Evolutionary conservation across 495 filamentous ascomycete species (phyloP).

Genomic region (Aspergillus bridgeri): DNA sequence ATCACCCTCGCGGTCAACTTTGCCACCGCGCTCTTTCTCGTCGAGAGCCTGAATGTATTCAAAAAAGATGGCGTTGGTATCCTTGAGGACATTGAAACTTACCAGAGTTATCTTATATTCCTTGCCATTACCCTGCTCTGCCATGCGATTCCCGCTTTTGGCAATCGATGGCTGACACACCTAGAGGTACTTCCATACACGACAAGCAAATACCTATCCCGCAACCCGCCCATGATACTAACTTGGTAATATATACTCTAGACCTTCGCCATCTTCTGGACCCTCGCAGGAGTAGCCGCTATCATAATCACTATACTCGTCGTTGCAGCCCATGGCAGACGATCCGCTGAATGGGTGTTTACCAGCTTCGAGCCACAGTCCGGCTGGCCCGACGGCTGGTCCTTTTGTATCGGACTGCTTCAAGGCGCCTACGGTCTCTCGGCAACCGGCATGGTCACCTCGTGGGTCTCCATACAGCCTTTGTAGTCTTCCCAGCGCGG

Average conservation of each 20-base stretch:
- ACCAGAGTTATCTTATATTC: slow-evolving; percentile 55
- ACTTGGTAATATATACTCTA: slow-evolving; percentile 39
- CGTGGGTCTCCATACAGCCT: slow-evolving; percentile 8
- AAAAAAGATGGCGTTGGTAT: slow-evolving; percentile 37
- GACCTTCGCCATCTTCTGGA: slow-evolving; percentile 61
- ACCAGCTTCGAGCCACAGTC: slow-evolving; percentile 46
- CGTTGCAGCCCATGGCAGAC: slow-evolving; percentile 44
- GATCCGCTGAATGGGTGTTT: slow-evolving; percentile 52
- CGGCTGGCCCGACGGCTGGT: slow-evolving; percentile 54
- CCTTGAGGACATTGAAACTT: slow-evolving; percentile 20
- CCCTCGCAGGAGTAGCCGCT: slow-evolving; percentile 47
- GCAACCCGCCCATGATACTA: slow-evolving; percentile 23
- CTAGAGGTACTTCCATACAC: slow-evolving; percentile 42
- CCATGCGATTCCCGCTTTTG: slow-evolving; percentile 23
- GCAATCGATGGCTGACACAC: slow-evolving; percentile 27
- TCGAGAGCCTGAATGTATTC: slow-evolving; percentile 28
- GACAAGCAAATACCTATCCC: slow-evolving; percentile 25
- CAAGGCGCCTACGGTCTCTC: slow-evolving; percentile 54
- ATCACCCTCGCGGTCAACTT: slow-evolving; percentile 38
- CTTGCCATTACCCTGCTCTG: slow-evolving; percentile 51
- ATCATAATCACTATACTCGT: slow-evolving; percentile 51
- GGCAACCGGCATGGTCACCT: slow-evolving; percentile 41
- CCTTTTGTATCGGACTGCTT: slow-evolving; percentile 53
- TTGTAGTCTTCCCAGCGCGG: neutral
- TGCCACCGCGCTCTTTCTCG: slow-evolving; percentile 16